Conservation (phyloP, 306 rosid species). For the Cucumis sativus region DNA sequence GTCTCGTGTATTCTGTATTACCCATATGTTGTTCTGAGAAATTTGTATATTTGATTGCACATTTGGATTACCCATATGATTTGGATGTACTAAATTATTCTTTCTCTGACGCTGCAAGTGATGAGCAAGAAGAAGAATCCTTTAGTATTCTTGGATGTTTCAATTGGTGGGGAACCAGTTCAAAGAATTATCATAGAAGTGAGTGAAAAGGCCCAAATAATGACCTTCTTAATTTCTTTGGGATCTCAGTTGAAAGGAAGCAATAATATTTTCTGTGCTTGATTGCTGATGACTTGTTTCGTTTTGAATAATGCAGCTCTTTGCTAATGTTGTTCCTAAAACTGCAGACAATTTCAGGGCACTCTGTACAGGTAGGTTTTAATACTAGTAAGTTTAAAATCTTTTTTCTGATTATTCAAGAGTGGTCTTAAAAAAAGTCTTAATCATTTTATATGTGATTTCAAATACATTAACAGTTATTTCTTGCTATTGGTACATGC, state of each 20-base stretch:
- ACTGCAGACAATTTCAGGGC: conserved; percentile 87
- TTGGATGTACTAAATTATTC: neutral
- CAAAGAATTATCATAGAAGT: conserved; percentile 71
- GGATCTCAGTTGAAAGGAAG: neutral
- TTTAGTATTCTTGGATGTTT: conserved; percentile 63
- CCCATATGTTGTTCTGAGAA: too few species aligned
- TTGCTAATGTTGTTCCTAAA: conserved; percentile 63
- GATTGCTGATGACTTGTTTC: neutral
- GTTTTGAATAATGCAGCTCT: conserved; percentile 68
- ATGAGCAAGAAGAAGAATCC: conserved; percentile 71
- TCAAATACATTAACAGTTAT: neutral
- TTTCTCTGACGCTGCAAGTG: conserved; percentile 15
- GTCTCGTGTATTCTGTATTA: neutral
- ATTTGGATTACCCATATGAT: neutral
- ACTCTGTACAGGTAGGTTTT: conserved; percentile 73
- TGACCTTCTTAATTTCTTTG: neutral
- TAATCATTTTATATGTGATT: neutral
- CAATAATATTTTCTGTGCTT: neutral
- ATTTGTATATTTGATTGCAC: neutral
- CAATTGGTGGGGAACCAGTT: conserved; percentile 54
- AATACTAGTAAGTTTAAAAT: neutral
- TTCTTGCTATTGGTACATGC: neutral
- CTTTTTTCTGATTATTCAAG: neutral
- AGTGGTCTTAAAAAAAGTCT: neutral
- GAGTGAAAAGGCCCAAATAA: neutral